Evolutionary conservation across 768 basidiomycete species (phyloP), one percentile per base, ranked within the genome.

Genomic region (Clitopilus hobsonii): DNA sequence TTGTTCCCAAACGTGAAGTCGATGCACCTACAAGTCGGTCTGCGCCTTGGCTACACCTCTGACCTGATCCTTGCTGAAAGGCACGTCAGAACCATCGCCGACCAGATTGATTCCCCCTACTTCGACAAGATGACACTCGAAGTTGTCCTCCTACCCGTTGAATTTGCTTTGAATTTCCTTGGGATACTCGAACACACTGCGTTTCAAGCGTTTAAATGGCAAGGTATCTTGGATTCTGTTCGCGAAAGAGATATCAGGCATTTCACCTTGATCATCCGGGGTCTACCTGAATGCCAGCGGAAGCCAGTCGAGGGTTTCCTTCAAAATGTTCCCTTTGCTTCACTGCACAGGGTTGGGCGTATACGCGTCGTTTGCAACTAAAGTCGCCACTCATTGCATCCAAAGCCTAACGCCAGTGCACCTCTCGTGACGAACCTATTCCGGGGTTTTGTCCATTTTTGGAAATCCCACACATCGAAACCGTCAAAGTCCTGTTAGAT

Each of bases 131-230:
- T 72, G 23, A 63, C 65, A 3, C 52, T 71, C 18, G 41, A 45
- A 18, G 55, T 60, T 3, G 57, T 67, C n/a, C 61, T 59, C 1
- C 51, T 70, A 6, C 58, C 28, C 26, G 58, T 61, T 2, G 52
- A 59, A 24, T 63, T 62, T 16, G 55, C 54, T 6, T 54, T 62
- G 27, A 55, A 60, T 3, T 68, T 65, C 55, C 65, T 66, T 49
- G 69, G 69, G 10, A 56, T 70, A 48, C 65, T 67, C 22, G 67
- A 67, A 47, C 56, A 66, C 49, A 54, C 63, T 5, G 54, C 67
- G 7, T 49, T 71, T 8, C 60, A 67, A 51, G 49, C 57, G 4
- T 68, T 64, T 54, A 61, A 59, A 53, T 72, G 69, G 69, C 66
- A 64, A 23, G 38, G 56, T 25, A 60, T 70, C 6, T 63, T 69